phyloP scores from a whole-genome alignment of 495 filamentous ascomycete species.

The Beverwykella pulmonaria region DNA sequence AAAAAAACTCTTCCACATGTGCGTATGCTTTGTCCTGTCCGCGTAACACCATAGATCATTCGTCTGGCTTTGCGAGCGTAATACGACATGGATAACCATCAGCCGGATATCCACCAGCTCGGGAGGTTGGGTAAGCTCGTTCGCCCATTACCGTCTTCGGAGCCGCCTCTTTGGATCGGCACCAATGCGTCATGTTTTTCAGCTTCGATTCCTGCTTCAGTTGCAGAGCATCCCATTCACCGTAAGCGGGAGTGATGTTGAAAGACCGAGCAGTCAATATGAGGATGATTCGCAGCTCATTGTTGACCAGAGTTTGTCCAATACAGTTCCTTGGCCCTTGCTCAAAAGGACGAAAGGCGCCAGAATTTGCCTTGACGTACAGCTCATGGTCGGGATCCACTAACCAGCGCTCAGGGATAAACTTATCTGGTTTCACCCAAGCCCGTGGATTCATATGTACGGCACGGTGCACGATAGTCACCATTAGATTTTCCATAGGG shows the following conservation, averaged over 20 bases:
- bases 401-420: constrained; percentile 28
- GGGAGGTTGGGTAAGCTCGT: constrained; percentile 17
- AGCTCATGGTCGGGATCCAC: constrained; percentile 11
- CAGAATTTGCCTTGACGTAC: neutral
- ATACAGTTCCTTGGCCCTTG: constrained; percentile 57
- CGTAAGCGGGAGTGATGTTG: constrained; percentile 45
- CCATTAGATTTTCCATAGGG: constrained; percentile 39
- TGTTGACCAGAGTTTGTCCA: constrained; percentile 51
- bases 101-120: constrained; percentile 8
- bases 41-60: no score
- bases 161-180: neutral
- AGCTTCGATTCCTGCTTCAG: neutral
- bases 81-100: constrained; percentile 15
- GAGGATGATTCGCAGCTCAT: constrained; percentile 46
- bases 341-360: constrained; percentile 24
- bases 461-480: constrained; percentile 29
- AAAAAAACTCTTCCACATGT: no score
- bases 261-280: constrained; percentile 53
- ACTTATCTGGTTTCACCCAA: constrained; percentile 4
- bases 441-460: constrained; percentile 23
- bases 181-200: neutral
- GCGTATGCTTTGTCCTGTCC: no score
- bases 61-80: neutral
- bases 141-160: constrained; percentile 5
- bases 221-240: constrained; percentile 19